Evolutionary conservation across 2,329 filamentous ascomycete species (phyloP).

Genomic region (Pseudonectria foliicola): DNA sequence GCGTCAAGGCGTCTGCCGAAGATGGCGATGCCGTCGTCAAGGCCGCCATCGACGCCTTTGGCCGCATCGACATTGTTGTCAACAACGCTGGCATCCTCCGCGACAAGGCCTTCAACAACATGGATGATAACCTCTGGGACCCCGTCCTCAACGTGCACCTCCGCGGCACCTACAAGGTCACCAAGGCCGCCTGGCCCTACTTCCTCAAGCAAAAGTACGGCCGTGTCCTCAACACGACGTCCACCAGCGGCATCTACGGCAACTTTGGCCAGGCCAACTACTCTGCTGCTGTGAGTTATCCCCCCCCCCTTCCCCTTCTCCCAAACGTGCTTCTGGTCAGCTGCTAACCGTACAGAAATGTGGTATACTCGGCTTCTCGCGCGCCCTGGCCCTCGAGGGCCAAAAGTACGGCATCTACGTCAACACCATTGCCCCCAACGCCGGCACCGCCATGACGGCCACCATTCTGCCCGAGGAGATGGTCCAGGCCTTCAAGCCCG

Average conservation of each 20-base stretch:
- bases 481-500: conserved; percentile 98
- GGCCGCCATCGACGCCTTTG: conserved; percentile 86
- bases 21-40: conserved; percentile 89
- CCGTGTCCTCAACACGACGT: conserved; percentile 92
- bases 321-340: neutral
- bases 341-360: conserved; percentile 52
- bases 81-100: conserved; percentile 98
- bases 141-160: conserved; percentile 88
- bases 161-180: conserved; percentile 90
- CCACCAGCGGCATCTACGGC: conserved; percentile 94
- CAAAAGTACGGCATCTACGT: conserved; percentile 96
- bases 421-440: conserved; percentile 97
- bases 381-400: conserved; percentile 86
- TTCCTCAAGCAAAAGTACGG: conserved; percentile 99
- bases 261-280: conserved; percentile 99
- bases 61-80: conserved; percentile 88
- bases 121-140: conserved; percentile 92
- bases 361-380: conserved; percentile 92
- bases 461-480: conserved; percentile 95
- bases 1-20: conserved; percentile 88
- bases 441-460: conserved; percentile 89
- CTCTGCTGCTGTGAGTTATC: conserved; percentile 64
- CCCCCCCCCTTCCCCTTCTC: too few species aligned
- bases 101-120: conserved; percentile 96
- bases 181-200: conserved; percentile 95